Base-by-base conservation (phyloP, 768 basidiomycete species). In the Lactarius sanguifluus region DNA sequence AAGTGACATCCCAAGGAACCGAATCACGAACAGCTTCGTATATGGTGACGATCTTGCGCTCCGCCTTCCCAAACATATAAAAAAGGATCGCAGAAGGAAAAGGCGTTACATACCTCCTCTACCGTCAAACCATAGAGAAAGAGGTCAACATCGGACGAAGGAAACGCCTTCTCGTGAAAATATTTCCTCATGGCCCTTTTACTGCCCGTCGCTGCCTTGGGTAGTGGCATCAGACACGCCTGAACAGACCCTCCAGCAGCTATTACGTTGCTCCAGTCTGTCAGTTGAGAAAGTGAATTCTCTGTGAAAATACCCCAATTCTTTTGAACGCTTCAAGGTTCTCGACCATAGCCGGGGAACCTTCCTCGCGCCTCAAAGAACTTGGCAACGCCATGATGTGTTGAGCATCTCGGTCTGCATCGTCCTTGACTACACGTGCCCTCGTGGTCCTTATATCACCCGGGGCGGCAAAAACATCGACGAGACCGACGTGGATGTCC, bases 1-100 rank as follows among this genome's bases (percentile, higher is more conserved):
- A 87, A 34, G 86, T 87, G 18, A 86, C 84, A 72, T 87, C 87
- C 86, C 86, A 87, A 32, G 86, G 85, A 41, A 88, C 81, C 12
- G 85, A 85, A 71, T 87, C 85, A 25, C 86, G 78, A 28, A 89
- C 84, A 6, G 86, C 86, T 69, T 86, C 84, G 69, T 85, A 88
- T 38, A 88, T 86, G 38, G 75, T 66, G 59, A 80, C 75, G 68
- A 86, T 85, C 79, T 87, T 87, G 60, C 74, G 79, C 70, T 88
- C 86, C 0, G 86, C 87, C 82, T 70, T 28, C 82, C 9, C 15
- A 20, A n/a, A 61, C 36, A 30, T 32, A 20, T 1, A 8, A 10
- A 50, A 43, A 54, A 59, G 62, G 20, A 34, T 55, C 43, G 59
- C n/a, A 40, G n/a, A 28, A 8, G 3, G 20, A 20, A 18, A 52